Percentiles rank a stretch among this genome's conserved stretches.
phyloP scores from a whole-genome alignment of 2,329 filamentous ascomycete genomes.

The Alternaria incomplexa region DNA sequence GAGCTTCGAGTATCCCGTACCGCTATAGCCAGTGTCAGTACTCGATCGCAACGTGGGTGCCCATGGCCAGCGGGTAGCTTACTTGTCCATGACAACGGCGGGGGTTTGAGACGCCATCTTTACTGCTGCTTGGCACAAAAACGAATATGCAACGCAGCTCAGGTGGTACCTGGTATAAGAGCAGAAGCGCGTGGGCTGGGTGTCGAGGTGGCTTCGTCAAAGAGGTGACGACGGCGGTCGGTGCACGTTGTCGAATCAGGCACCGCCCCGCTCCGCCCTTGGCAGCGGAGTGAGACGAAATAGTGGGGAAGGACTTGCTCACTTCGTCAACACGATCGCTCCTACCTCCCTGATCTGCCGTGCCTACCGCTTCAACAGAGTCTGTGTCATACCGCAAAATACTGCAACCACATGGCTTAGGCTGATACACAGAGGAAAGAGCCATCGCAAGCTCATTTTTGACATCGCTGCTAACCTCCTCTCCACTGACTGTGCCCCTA shows the following conservation, averaged over 20 bases:
- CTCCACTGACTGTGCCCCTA: constrained; percentile 24
- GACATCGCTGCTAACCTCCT: constrained; percentile 20
- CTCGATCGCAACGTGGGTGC: constrained; percentile 36
- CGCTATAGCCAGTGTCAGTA: constrained; percentile 66
- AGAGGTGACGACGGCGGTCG: constrained; percentile 38
- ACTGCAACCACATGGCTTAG: constrained; percentile 12
- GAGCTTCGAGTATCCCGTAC: constrained; percentile 98
- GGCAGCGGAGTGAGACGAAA: constrained; percentile 27
- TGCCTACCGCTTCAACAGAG: constrained; percentile 5
- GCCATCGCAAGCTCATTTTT: constrained; percentile 26
- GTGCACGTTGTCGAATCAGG: constrained; percentile 34
- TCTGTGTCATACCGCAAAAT: background rate
- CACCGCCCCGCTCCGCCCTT: constrained; percentile 37
- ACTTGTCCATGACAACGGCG: constrained; percentile 99
- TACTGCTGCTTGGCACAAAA: constrained; percentile 29
- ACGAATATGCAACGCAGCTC: constrained; percentile 27
- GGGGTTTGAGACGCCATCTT: constrained; percentile 97
- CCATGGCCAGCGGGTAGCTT: constrained; percentile 57
- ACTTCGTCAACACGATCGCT: constrained; percentile 6
- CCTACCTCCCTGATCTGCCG: constrained; percentile 8
- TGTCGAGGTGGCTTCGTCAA: constrained; percentile 35
- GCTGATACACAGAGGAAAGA: constrained; percentile 28
- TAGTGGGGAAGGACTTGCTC: constrained; percentile 21
- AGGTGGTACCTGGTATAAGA: constrained; percentile 21
- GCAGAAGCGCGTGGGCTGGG: constrained; percentile 28